Conservation (phyloP, 352 stramenopile species). For the Phytophthora pluvialis region DNA sequence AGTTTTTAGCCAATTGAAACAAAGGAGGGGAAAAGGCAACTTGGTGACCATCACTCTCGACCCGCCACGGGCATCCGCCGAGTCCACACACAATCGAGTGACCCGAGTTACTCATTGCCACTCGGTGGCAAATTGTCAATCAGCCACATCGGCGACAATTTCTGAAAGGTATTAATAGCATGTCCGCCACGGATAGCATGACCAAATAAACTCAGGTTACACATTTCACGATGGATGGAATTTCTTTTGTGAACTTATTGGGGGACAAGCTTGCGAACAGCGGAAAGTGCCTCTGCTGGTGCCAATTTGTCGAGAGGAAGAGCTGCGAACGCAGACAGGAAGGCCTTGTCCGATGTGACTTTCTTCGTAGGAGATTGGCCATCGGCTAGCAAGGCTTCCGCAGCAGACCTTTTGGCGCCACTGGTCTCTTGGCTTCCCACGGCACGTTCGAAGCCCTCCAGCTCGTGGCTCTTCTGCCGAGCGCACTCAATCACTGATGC, state of each 20-base stretch:
- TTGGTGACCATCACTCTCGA: not conserved
- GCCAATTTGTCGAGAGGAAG: slow-evolving; percentile 70
- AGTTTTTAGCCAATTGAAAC: slow-evolving; percentile 5
- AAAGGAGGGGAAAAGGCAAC: slow-evolving; percentile 2
- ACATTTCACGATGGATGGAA: no score
- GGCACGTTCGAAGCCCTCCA: slow-evolving; percentile 88
- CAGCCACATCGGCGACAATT: no score
- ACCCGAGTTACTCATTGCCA: no score
- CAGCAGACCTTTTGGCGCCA: slow-evolving; percentile 24
- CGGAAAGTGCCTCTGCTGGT: slow-evolving; percentile 49
- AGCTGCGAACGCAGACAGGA: slow-evolving; percentile 66
- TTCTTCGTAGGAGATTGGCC: slow-evolving; percentile 46
- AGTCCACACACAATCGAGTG: no score
- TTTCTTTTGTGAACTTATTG: slow-evolving; percentile 15
- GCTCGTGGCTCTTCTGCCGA: slow-evolving; percentile 93
- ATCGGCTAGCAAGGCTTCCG: slow-evolving; percentile 18
- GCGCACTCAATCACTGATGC: slow-evolving; percentile 92
- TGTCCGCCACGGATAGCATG: no score
- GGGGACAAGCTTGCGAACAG: slow-evolving; percentile 35
- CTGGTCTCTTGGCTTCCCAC: slow-evolving; percentile 31
- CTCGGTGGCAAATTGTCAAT: no score
- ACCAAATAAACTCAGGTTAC: no score
- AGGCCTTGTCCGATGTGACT: slow-evolving; percentile 32
- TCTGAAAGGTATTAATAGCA: no score
- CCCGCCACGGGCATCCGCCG: no score